Percentiles rank a stretch among this genome's conserved stretches.
Evolutionary conservation across 2,329 filamentous ascomycete genomes (phyloP).

Genomic region (Pestalotiopsis sp.): DNA sequence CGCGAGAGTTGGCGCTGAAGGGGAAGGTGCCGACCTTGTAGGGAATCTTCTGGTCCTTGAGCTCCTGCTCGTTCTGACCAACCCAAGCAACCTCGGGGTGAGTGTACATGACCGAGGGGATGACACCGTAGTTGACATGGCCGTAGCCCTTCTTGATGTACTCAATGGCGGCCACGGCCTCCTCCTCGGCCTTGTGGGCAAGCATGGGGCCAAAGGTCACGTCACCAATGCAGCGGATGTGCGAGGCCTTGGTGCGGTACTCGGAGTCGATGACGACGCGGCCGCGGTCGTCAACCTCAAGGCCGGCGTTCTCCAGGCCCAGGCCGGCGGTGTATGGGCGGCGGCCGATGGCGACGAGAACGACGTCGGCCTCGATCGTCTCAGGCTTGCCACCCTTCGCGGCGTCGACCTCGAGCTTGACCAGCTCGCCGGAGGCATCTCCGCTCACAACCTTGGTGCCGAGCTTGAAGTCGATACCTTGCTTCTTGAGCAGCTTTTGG

Average conservation of each 20-base stretch:
- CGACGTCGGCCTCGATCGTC: slow-evolving; percentile 88
- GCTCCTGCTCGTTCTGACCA: slow-evolving; percentile 93
- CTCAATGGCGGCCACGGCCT: slow-evolving; percentile 91
- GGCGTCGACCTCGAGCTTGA: slow-evolving; percentile 85
- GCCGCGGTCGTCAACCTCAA: slow-evolving; percentile 90
- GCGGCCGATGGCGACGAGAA: slow-evolving; percentile 94
- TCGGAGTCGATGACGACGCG: slow-evolving; percentile 97
- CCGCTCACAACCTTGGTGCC: slow-evolving; percentile 92
- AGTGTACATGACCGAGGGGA: slow-evolving; percentile 99
- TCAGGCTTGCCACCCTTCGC: slow-evolving; percentile 97
- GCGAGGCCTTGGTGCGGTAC: slow-evolving; percentile 95
- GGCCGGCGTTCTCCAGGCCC: slow-evolving; percentile 89
- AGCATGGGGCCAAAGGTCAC: slow-evolving; percentile 98
- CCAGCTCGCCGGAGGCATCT: slow-evolving; percentile 74
- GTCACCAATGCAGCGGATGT: slow-evolving; percentile 96
- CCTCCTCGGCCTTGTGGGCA: slow-evolving; percentile 98
- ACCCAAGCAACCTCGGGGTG: slow-evolving; percentile 99
- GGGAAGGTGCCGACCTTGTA: slow-evolving; percentile 95
- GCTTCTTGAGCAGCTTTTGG: slow-evolving; percentile 93
- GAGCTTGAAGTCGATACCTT: slow-evolving; percentile 98
- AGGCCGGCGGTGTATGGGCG: slow-evolving; percentile 92
- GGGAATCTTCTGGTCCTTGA: slow-evolving; percentile 86
- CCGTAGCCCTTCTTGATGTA: slow-evolving; percentile 98
- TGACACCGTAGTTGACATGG: slow-evolving; percentile 98
- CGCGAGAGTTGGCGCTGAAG: slow-evolving; percentile 96